Base-by-base conservation (phyloP, 2,329 filamentous ascomycete genomes). In the Epichloe gansuensis region DNA sequence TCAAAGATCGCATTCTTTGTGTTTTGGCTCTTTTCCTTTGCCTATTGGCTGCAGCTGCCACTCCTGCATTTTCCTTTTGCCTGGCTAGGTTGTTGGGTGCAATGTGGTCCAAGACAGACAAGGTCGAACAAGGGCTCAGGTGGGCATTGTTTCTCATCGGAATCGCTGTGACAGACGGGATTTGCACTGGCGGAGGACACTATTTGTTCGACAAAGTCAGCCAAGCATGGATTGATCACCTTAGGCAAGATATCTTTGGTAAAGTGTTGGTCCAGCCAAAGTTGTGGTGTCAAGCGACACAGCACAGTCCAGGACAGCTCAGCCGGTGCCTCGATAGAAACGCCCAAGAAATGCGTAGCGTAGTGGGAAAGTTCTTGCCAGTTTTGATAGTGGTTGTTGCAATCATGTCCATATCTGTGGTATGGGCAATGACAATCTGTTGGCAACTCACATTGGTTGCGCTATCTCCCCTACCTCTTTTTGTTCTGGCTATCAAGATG, bases 391-490 rank as follows among this genome's bases (percentile, higher is more conserved):
- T 84, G 9, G 82, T 86, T 3, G 62, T 73, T 0, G 67, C 80
- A 49, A 90, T 95, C 75, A 74, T 87, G 17, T 52, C 69, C 0
- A 76, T 85, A n/a, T 82, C 87, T 0, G 60, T 93, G 6, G 61
- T 77, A 2, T 96, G 89, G 90, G 82, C 87, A 4, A 65, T 94
- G 15, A 64, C 74, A 1, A 77, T 85, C 34, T 84, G 82, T 44
- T 95, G 89, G 89, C 85, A 85, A 61, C 71, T 96, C 34, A 87
- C 88, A 0, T 71, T 95, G 0, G 84, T 95, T 13, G 80, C 85
- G 1, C 70, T 96, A 6, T 75, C 81, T 0, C 80, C 80, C 45
- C 72, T 78, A 0, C 88, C 89, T 0, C 68, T 87, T 12, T 75
- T 94, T 44, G 80, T 86, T 51, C 72, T 66, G 1, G 74, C 85